phyloP scores from a whole-genome alignment of 306 rosid species.

The Cucurbita ficifolia region DNA sequence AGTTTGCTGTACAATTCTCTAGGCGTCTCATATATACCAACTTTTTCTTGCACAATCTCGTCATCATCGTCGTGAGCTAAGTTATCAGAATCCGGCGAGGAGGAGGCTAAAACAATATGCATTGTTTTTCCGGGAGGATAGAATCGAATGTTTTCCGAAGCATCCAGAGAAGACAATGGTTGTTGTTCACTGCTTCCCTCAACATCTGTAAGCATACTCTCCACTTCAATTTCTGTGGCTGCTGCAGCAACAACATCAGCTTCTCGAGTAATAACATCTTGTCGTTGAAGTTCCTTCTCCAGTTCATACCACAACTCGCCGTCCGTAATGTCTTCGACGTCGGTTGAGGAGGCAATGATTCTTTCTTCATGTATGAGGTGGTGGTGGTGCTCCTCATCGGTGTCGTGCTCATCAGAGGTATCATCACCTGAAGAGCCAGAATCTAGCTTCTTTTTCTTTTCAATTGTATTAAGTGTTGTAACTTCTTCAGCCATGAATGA shows the following conservation, averaged over 20 bases:
- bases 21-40: constrained; percentile 59
- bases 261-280: constrained; percentile 39
- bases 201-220: constrained; percentile 43
- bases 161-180: constrained; percentile 41
- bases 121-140: constrained; percentile 86
- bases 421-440: constrained; percentile 29
- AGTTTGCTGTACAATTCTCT: constrained; percentile 87
- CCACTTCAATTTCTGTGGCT: constrained; percentile 61
- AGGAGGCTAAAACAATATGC: constrained; percentile 50
- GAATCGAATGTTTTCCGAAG: constrained; percentile 48
- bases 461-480: constrained; percentile 8
- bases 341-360: constrained; percentile 23
- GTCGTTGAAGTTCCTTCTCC: constrained; percentile 74
- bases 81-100: constrained; percentile 24
- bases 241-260: constrained; percentile 58
- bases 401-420: constrained; percentile 47
- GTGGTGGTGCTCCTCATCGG: constrained; percentile 58
- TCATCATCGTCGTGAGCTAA: constrained; percentile 22
- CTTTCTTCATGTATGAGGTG: constrained; percentile 30
- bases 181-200: constrained; percentile 32
- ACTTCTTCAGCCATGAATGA: constrained; percentile 19
- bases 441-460: constrained; percentile 21
- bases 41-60: constrained; percentile 32
- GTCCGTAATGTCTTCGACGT: constrained; percentile 44
- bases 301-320: constrained; percentile 76